Conservation (phyloP, 2,329 filamentous ascomycete species). For the Fonsecaea nubica region DNA sequence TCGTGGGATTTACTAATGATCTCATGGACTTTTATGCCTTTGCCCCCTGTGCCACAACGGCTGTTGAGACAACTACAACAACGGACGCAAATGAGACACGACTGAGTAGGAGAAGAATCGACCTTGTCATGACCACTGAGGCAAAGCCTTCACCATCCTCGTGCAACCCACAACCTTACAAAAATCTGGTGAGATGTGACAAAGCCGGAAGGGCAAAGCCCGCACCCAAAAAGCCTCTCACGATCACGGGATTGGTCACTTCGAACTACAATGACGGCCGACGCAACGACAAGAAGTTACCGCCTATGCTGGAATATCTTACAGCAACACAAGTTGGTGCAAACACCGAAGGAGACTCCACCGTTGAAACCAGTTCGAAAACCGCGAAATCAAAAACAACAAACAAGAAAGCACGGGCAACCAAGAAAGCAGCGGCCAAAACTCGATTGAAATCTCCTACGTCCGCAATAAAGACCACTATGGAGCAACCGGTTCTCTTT, state of each 20-base stretch:
- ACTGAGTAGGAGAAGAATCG: conserved; percentile 29
- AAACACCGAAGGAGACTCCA: background rate
- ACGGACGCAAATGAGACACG: conserved; percentile 14
- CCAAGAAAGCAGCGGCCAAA: conserved; percentile 48
- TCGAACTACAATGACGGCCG: conserved; percentile 66
- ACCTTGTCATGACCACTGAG: conserved; percentile 22
- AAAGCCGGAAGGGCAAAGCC: conserved; percentile 54
- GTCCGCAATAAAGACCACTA: conserved; percentile 69
- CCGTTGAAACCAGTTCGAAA: conserved; percentile 16
- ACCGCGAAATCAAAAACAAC: conserved; percentile 28
- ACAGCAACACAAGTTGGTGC: conserved; percentile 41
- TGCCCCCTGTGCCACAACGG: background rate
- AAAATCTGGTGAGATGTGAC: conserved; percentile 9
- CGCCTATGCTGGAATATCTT: conserved; percentile 58
- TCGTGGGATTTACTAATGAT: conserved; percentile 12
- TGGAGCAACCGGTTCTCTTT: conserved; percentile 78
- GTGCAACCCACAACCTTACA: background rate
- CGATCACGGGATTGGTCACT: conserved; percentile 78
- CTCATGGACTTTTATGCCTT: conserved; percentile 25
- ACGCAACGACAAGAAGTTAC: conserved; percentile 34
- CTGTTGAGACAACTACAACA: conserved; percentile 2
- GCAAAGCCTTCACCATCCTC: conserved; percentile 16
- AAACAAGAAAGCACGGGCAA: conserved; percentile 31
- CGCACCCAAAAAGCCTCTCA: conserved; percentile 73
- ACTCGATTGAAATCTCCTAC: conserved; percentile 68